phyloP scores from a whole-genome alignment of 495 filamentous ascomycete genomes.

The Astrothelium macrocarpum region DNA sequence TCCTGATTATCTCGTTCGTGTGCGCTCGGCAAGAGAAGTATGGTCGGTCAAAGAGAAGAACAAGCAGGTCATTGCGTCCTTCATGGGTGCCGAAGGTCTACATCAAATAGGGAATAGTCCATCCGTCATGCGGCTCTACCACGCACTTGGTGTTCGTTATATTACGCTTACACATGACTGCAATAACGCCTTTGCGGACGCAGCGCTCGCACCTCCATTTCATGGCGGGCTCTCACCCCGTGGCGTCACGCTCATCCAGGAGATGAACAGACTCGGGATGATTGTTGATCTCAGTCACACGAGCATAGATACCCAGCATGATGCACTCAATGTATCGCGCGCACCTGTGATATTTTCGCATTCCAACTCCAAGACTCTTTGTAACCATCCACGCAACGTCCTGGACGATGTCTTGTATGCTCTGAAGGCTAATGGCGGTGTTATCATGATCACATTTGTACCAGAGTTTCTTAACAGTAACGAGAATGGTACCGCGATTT shows the following conservation, averaged over 20 bases:
- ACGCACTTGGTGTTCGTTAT: slow-evolving; percentile 32
- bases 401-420: background rate
- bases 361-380: too few species aligned
- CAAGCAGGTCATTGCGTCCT: slow-evolving; percentile 18
- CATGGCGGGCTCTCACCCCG: slow-evolving; percentile 13
- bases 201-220: too few species aligned
- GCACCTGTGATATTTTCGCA: slow-evolving; percentile 17
- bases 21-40: slow-evolving; percentile 17
- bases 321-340: background rate
- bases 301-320: background rate
- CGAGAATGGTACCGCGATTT: background rate
- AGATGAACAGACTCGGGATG: slow-evolving; percentile 49
- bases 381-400: background rate
- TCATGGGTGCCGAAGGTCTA: slow-evolving; percentile 25
- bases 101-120: slow-evolving; percentile 28
- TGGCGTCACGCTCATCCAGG: slow-evolving; percentile 24
- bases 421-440: slow-evolving; percentile 13
- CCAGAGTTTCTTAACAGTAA: slow-evolving; percentile 4
- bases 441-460: slow-evolving; percentile 18
- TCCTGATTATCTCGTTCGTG: slow-evolving; percentile 13
- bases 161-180: slow-evolving; percentile 34
- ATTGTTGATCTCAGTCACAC: slow-evolving; percentile 46
- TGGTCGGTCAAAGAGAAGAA: slow-evolving; percentile 2
- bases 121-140: slow-evolving; percentile 30
- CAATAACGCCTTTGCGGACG: slow-evolving; percentile 29